phyloP scores from a whole-genome alignment of 768 basidiomycete species.

The Lepiota venenata region DNA sequence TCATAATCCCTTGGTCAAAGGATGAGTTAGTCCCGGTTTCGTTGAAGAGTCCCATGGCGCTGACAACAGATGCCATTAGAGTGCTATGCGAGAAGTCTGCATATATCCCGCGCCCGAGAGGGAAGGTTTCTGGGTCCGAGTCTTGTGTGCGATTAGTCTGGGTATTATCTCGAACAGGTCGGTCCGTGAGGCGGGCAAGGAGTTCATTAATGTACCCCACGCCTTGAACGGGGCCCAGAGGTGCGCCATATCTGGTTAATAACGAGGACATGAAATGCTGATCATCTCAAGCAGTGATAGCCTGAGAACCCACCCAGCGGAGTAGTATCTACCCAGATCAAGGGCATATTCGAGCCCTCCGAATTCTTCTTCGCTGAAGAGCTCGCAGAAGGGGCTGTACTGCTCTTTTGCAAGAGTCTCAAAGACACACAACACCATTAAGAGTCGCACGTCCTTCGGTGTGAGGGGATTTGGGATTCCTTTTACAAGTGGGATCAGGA shows the following conservation, averaged over 20 bases:
- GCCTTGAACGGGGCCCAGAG: constrained; percentile 72
- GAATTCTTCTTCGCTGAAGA: constrained; percentile 70
- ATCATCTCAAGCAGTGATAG: not conserved
- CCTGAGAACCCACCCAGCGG: constrained; percentile 51
- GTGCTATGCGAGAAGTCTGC: constrained; percentile 87
- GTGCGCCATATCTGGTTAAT: constrained; percentile 49
- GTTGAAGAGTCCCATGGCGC: constrained; percentile 51
- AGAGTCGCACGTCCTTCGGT: constrained; percentile 47
- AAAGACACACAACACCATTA: constrained; percentile 79
- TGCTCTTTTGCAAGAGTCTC: constrained; percentile 54
- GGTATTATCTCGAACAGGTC: constrained; percentile 61
- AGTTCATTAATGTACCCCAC: constrained; percentile 89
- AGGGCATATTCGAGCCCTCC: constrained; percentile 61
- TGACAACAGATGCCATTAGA: constrained; percentile 75
- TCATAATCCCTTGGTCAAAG: constrained; percentile 17
- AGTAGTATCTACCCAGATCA: constrained; percentile 78
- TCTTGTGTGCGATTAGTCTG: constrained; percentile 77
- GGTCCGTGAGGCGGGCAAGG: constrained; percentile 67
- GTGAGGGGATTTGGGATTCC: constrained; percentile 33
- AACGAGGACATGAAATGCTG: too few species aligned
- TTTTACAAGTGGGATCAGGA: not conserved
- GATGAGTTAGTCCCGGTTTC: constrained; percentile 17
- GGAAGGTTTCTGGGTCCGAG: constrained; percentile 60
- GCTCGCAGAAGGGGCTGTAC: constrained; percentile 63
- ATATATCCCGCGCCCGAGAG: constrained; percentile 59